Percentiles rank a stretch among this genome's conserved stretches.
phyloP scores from a whole-genome alignment of 169 alveolate genomes.

The Plasmodium vinckei region DNA sequence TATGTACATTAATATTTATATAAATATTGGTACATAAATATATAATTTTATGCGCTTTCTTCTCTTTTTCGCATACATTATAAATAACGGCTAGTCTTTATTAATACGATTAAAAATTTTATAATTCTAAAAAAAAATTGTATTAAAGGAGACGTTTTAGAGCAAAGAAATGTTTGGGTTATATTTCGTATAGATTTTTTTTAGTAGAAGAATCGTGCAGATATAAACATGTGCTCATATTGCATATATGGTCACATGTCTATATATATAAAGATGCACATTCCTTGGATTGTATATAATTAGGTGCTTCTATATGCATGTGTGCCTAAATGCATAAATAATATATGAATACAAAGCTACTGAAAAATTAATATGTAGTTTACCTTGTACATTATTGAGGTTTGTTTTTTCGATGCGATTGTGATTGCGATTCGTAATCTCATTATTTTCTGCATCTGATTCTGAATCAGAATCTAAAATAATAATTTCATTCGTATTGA shows the following conservation, averaged over 20 bases:
- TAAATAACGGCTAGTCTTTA: slow-evolving; percentile 6
- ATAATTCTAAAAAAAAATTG: slow-evolving; percentile 40
- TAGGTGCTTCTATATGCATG: neutral
- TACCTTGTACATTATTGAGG: slow-evolving; percentile 48
- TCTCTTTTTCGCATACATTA: slow-evolving; percentile 14
- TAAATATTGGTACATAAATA: neutral
- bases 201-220: neutral
- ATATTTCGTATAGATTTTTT: neutral
- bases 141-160: slow-evolving; percentile 8
- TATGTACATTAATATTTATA: neutral
- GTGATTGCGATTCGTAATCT: neutral
- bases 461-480: slow-evolving; percentile 66
- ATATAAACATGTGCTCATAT: too few species aligned
- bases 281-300: too few species aligned
- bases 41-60: neutral
- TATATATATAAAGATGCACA: too few species aligned
- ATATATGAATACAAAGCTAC: neutral
- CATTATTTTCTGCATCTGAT: slow-evolving; percentile 50
- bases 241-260: too few species aligned
- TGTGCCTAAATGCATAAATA: neutral
- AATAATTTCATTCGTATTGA: slow-evolving; percentile 43
- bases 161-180: neutral
- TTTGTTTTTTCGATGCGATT: slow-evolving; percentile 16
- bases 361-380: slow-evolving; percentile 1
- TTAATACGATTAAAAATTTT: slow-evolving; percentile 27